Evolutionary conservation across 257 asterid species (phyloP), one percentile per base, ranked within the genome.

Genomic region (Solanum paucissectum): DNA sequence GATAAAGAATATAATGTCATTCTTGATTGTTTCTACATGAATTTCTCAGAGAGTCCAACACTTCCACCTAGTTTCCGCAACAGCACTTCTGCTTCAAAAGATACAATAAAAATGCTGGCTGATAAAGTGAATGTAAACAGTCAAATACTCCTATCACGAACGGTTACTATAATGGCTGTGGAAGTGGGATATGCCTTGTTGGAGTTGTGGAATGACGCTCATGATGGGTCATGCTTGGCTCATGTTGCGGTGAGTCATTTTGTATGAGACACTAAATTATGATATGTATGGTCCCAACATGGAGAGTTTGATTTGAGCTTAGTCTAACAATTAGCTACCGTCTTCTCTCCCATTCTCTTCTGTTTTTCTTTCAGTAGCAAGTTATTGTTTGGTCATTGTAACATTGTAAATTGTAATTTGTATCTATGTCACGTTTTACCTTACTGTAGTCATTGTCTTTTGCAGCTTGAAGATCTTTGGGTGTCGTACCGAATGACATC

Each of bases 381-480:
- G 72, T 64, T 20, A 34, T 62, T 86, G 86, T 84, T 23, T 88
- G 72, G 77, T 52, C 69, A 16, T 85, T 46, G 49, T 73, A 36
- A 36, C 29, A 73, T 55, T 64, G 62, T 52, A 6, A 52, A 52
- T 52, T 52, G 77, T 33, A 32, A 71, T 33, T 71, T 72, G 86
- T 83, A 32, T 82, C 87, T 87, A 36, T 87, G 75, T 75, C 87
- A 27, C 58, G 33, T 64, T 89, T 21, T 81, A 32, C 69, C 71
- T 82, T 29, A 82, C 38, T 18, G 86, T 79, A 16, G 85, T 49
- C 44, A 49, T 84, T 71, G 82, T 34, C 83, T 89, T 62, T 75
- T 91, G 92, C 95, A 97, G 99, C 96, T 97, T 87, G 99, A 97
- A 90, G 98, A 98, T 86, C 99, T 97, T 89, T 97, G 99, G 99